A percentile compares a stretch with the other conserved stretches of the same genome.
Evolutionary conservation across 129 eudicot genomes (phyloP).

Genomic region (Ambrosia trifida): DNA sequence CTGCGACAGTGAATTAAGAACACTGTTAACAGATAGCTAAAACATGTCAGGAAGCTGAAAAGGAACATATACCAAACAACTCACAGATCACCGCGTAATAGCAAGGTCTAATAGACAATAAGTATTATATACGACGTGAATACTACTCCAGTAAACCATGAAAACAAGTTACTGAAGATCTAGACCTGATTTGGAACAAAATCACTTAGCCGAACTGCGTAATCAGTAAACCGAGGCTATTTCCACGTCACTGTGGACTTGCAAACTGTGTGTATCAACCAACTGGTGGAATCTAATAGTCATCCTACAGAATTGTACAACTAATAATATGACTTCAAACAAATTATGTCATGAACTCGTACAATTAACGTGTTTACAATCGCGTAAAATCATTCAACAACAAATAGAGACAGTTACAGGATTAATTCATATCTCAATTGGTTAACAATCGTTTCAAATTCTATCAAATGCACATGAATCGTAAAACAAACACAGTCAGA

Average conservation of each 20-base stretch:
- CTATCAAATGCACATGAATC: not conserved
- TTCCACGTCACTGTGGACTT: conserved; percentile 1
- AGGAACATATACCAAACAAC: not conserved
- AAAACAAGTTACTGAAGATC: not conserved
- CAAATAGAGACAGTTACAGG: not conserved
- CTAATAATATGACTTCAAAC: conserved; percentile 1
- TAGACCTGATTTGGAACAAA: conserved; percentile 1
- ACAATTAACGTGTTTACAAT: not conserved
- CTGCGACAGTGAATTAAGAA: not conserved
- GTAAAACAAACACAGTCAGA: conserved; percentile 15
- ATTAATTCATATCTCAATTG: conserved; percentile 2
- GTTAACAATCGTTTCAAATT: conserved; percentile 6
- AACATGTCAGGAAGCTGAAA: conserved; percentile 12
- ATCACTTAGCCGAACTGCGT: not conserved
- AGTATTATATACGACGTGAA: not conserved
- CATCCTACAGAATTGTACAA: not conserved
- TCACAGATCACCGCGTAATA: not conserved
- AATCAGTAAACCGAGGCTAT: not conserved
- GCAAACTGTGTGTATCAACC: conserved; percentile 1
- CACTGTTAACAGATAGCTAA: conserved; percentile 5
- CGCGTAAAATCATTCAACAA: conserved; percentile 1
- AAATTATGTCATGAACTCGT: not conserved
- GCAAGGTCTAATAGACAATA: not conserved
- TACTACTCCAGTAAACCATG: not conserved
- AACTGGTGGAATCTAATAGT: conserved; percentile 2